Evolutionary conservation across 179 eudicot species (phyloP), one percentile per base, ranked within the genome.

Genomic region (Spinacia oleracea): DNA sequence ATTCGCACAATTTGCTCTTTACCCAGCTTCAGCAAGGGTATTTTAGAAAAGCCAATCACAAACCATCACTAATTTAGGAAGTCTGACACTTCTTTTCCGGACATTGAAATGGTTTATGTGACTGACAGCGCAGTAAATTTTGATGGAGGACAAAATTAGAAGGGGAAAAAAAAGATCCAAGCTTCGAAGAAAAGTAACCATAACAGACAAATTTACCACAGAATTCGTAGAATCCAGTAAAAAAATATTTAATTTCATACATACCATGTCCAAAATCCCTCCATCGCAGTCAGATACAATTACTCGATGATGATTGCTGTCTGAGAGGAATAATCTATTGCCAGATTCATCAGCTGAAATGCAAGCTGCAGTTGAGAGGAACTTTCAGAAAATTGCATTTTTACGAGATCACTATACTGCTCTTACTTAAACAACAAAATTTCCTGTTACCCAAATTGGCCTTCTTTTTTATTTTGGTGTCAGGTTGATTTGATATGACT

Each of bases 291-390:
- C 88, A 65, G 85, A 87, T 79, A 96, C 81, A 72, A 96, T 84
- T 45, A 96, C 83, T 42, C 99, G 90, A 78, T 96, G 99, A 81
- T 91, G 98, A 85, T 93, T 93, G 84, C 73, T 84, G 83, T 96
- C 99, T 43, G 99, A 96, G 78, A 96, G 92, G 87, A 93, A 96
- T 78, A 91, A 70, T 71, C 89, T 88, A 58, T 78, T 77, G 76
- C 91, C 89, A 77, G 74, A 56, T 82, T 80, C 92, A 84, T 96
- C 97, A 70, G 84, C 88, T 67, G 97, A 90, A 72, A 96, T 90
- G 88, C 99, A 87, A 72, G 94, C 99, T 96, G 91, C 87, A 87
- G 80, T 64, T 72, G 55, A 71, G 59, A 73, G 70, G 78, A 68
- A 63, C 5, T 70, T 23, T 76, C 72, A 77, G 27, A 53, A 70